Evolutionary conservation across 2,329 filamentous ascomycete species (phyloP), one percentile per base, ranked within the genome.

Genomic region (Xenoacremonium recifei): DNA sequence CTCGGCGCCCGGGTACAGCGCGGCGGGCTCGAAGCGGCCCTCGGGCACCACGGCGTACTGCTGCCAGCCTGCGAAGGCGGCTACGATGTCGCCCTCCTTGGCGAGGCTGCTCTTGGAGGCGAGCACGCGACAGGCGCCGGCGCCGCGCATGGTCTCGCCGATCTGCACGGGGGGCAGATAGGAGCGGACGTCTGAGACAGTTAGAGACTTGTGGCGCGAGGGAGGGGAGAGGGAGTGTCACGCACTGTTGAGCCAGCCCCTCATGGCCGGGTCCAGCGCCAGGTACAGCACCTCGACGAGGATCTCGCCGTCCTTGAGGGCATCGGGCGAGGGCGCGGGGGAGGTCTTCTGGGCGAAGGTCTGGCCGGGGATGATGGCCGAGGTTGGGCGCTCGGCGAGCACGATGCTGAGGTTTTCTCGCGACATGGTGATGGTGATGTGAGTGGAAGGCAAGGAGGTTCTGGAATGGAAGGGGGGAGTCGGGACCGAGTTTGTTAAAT

Each of bases 231-330:
- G 21, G 19, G 23, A 32, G 16, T 15, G 6, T 21, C 6, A 13
- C 16, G 17, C n/a, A 77, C 75, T 74, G 48, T 78, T 84, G 16
- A 89, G 65, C 83, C 83, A 88, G 44, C 80, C 80, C 54, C 85
- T 77, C 84, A 88, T 88, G n/a, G 85, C 84, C 2, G 85, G 85
- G 64, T 89, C 85, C 29, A 89, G 71, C 9, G 80, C 84, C 33
- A 87, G 71, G 57, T 87, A 88, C 45, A 85, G 64, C 1, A 64
- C 61, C 61, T 80, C 75, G 33, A 80, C 64, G 37, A 89, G 72
- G 41, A 88, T 70, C 58, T 88, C 68, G 50, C 82, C 82, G 69
- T 82, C 75, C 60, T 83, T 74, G 31, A 85, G 70, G 46, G 77
- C 70, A 21, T 66, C 65, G 16, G 71, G 68, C 6, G 73, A 66